A percentile compares a stretch with the other conserved stretches of the same genome.
phyloP scores from a whole-genome alignment of 352 stramenopile genomes.

The Saprolegnia parasitica region DNA sequence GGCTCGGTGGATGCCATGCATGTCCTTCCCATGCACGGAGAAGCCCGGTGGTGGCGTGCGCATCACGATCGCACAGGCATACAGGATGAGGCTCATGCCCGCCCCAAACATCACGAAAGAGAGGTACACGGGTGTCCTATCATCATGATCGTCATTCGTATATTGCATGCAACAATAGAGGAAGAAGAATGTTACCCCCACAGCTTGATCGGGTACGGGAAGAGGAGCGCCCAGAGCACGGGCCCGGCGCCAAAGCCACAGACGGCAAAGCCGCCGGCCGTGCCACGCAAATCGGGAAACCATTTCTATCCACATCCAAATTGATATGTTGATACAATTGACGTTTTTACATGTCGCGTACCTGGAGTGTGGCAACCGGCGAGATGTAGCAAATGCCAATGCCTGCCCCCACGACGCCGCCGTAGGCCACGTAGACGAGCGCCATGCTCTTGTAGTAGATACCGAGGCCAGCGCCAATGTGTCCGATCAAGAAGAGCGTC shows the following conservation, averaged over 20 bases:
- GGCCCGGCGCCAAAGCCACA: constrained; percentile 50
- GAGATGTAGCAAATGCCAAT: constrained; percentile 66
- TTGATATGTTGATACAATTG: no score
- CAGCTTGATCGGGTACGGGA: constrained; percentile 44
- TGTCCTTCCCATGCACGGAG: constrained; percentile 45
- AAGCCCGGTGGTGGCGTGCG: constrained; percentile 47
- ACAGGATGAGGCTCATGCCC: constrained; percentile 39
- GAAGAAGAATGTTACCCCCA: constrained; percentile 36
- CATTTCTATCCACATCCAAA: constrained; percentile 38
- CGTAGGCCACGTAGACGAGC: constrained; percentile 58
- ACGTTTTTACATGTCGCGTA: background rate
- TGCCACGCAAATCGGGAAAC: constrained; percentile 68
- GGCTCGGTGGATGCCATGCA: constrained; percentile 37
- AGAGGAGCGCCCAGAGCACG: constrained; percentile 53
- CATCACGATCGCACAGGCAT: constrained; percentile 41
- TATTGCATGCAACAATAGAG: no score
- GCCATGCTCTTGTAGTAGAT: constrained; percentile 48
- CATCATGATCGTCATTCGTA: background rate
- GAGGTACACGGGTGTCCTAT: constrained; percentile 24
- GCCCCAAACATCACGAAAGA: constrained; percentile 51
- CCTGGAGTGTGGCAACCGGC: constrained; percentile 50
- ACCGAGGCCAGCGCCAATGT: constrained; percentile 47
- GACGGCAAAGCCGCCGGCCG: constrained; percentile 53
- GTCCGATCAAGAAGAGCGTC: constrained; percentile 44
- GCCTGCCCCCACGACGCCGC: constrained; percentile 53